Base-by-base conservation (phyloP, 306 rosid genomes). In the Sechiopsis laciniata region DNA sequence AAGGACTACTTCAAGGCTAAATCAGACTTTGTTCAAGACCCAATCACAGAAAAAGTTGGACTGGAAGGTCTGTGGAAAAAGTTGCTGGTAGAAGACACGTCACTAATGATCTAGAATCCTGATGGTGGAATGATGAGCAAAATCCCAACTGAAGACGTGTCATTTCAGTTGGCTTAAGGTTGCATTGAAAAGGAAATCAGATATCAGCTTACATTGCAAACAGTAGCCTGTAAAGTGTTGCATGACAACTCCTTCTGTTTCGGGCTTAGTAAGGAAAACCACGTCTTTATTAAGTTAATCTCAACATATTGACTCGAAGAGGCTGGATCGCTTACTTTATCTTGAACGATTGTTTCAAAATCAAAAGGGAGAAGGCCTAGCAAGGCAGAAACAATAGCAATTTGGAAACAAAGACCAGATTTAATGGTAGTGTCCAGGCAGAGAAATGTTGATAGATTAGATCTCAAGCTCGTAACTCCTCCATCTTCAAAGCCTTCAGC, bases 101-200 rank as follows among this genome's bases (percentile, higher is more conserved):
- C 88, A 4, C 9, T 85, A 50, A 70, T 83, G 75, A 76, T 90
- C 57, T 87, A 82, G 80, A 90, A 78, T 29, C 97, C 95, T 0
- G 90, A 88, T 62, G 97, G 96, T 0, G 97, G 96, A 74, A 81
- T 55, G 83, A 90, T 84, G 97, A 75, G 82, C 78, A 72, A 75
- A 5, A 82, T 92, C 22, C 59, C 92, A 2, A 40, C 46, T 40
- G 46, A 40, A 37, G 42, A 6, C 46, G 6, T 40, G 46, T 40
- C 46, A 22, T 40, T 12, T 68, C 56, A 7, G 12, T 21, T 48
- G 21, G 55, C 20, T 46, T 21, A 46, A 63, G 19, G 40, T 68
- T 68, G 40, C 53, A 20, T 68, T 42, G 22, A 21, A 3, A 48
- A 48, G 74, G 59, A 26, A 51, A 70, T 51, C 45, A 15, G 24